Evolutionary conservation across 352 stramenopile genomes (phyloP).

Genomic region (Hyaloperonospora brassicae): DNA sequence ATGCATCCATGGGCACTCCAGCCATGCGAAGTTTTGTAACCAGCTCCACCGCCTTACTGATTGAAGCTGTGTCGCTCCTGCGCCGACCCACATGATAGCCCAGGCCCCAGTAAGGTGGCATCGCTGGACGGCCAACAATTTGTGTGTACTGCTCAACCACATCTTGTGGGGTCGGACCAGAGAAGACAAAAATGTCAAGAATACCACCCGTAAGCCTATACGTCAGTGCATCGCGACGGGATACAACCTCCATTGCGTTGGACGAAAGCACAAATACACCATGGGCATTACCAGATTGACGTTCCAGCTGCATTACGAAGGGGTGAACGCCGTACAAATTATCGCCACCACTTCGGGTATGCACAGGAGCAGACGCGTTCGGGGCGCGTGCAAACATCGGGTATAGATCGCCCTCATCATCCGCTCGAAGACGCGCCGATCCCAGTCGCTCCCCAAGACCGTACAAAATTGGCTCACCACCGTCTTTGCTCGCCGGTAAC

Average conservation of each 20-base stretch:
- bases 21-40: constrained; percentile 28
- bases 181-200: constrained; percentile 76
- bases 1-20: constrained; percentile 65
- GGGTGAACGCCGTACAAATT: constrained; percentile 80
- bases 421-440: constrained; percentile 28
- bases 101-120: constrained; percentile 82
- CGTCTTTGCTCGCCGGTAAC: constrained; percentile 18
- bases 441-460: constrained; percentile 67
- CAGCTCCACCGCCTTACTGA: constrained; percentile 21
- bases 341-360: constrained; percentile 36
- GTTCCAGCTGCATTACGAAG: constrained; percentile 59
- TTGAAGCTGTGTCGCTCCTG: constrained; percentile 14
- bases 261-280: constrained; percentile 74
- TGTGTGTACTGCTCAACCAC: constrained; percentile 69
- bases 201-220: constrained; percentile 76
- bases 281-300: constrained; percentile 39
- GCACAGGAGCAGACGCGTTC: constrained; percentile 17
- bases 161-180: constrained; percentile 41
- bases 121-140: constrained; percentile 59
- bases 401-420: constrained; percentile 52
- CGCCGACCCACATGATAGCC: constrained; percentile 71
- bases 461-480: constrained; percentile 44
- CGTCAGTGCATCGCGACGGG: constrained; percentile 51
- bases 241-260: constrained; percentile 83
- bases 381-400: constrained; percentile 48